Base-by-base conservation (phyloP, 2,329 filamentous ascomycete genomes). In the Colletotrichum simmondsii region DNA sequence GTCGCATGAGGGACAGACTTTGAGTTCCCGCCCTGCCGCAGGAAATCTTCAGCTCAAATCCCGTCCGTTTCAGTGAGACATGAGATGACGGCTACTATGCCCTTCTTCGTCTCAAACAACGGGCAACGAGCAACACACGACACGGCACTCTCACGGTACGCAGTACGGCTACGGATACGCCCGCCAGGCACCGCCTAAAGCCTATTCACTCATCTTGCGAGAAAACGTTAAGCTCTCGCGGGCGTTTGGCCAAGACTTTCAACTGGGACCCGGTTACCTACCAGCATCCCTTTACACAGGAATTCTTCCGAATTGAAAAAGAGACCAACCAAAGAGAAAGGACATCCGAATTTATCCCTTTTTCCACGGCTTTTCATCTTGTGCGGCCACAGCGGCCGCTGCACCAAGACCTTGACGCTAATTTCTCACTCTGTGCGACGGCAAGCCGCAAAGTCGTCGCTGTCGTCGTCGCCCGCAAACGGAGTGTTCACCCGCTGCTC, bases 31-130 rank as follows among this genome's bases (percentile, higher is more conserved):
- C 57, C 28, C 57, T 57, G 68, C 52, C 35, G 46, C 68, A 61
- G n/a, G 46, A 53, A 56, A 60, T 16, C 67, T 42, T 62, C 56
- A 52, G 66, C 60, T 57, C 66, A 32, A 65, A 70, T 72, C 35
- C 66, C 46, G 46, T 28, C 60, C 32, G 70, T 70, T 72, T 72
- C 70, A 72, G 56, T 46, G 12, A 53, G 32, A 72, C 60, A 57
- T 65, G 46, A 65, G 70, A 72, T 61, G 70, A 65, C 66, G 70
- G 66, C 59, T 60, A 67, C 58, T 28, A 11, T 68, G 30, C 58
- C 59, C 19, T 32, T 24, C 14, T 60, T 61, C 60, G 65, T 68
- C 58, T 68, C 53, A 52, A 60, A 59, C 67, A 72, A 42, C 32
- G 42, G 24, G 42, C 19, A 49, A 49, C 42, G 16, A 64, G 58